These are phyloP conservation scores for Linum lewisii DNA, from an alignment of 345 rosid species.

Conservation along the genomic window DNA sequence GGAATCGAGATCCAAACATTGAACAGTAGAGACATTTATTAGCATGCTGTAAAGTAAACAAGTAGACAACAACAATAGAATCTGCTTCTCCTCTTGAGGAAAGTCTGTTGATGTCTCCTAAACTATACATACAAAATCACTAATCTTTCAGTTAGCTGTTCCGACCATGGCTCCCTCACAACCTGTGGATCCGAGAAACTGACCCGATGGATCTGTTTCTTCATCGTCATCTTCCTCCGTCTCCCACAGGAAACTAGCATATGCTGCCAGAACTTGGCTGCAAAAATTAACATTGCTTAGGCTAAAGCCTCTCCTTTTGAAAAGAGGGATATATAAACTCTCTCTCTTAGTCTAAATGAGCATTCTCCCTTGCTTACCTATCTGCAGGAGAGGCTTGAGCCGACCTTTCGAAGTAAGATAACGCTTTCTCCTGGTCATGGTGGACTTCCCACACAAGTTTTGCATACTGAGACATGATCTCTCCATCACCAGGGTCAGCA, in stretches of 20 bases:
- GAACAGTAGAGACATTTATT: too few relatives aligned
- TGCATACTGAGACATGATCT: conserved; percentile 52
- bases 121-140: not conserved
- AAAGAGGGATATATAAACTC: not conserved
- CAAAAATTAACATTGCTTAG: conserved; percentile 7
- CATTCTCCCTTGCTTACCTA: conserved; percentile 29
- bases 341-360: too few relatives aligned
- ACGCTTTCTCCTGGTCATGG: conserved; percentile 50
- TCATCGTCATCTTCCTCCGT: conserved; percentile 33
- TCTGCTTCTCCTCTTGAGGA: too few relatives aligned
- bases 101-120: too few relatives aligned
- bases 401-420: conserved; percentile 48
- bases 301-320: not conserved
- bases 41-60: too few relatives aligned
- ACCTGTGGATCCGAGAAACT: conserved; percentile 6
- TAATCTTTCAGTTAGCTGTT: conserved; percentile 1
- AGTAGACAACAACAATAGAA: too few relatives aligned
- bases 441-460: conserved; percentile 54
- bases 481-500: conserved; percentile 52
- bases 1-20: too few relatives aligned
- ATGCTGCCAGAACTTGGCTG: conserved; percentile 68
- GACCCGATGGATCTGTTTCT: not conserved
- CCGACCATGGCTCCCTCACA: conserved; percentile 5
- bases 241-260: conserved; percentile 89
- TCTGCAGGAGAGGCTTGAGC: conserved; percentile 49